Conservation (phyloP, 2,329 filamentous ascomycete species). For the Sclerotinia nivalis region DNA sequence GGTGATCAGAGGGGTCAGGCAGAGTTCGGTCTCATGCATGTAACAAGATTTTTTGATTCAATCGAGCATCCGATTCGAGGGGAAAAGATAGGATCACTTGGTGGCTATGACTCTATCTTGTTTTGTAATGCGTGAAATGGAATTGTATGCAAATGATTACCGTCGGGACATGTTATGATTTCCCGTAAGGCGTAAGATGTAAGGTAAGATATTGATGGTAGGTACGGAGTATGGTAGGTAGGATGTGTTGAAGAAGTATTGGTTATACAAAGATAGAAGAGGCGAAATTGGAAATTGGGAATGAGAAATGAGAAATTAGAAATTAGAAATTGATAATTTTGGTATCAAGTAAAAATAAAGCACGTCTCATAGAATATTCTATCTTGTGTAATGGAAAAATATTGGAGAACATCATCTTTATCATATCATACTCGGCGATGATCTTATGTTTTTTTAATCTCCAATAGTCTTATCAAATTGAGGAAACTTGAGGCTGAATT, state of each 20-base stretch:
- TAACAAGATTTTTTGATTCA: slow-evolving; percentile 17
- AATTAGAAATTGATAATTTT: too few relatives aligned
- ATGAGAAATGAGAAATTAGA: neutral
- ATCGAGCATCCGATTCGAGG: slow-evolving; percentile 30
- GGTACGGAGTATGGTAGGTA: neutral
- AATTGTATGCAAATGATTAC: neutral
- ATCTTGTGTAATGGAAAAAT: slow-evolving; percentile 3
- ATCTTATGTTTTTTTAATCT: neutral
- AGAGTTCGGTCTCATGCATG: slow-evolving; percentile 16
- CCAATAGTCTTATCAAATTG: neutral
- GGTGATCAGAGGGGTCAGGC: slow-evolving; percentile 21
- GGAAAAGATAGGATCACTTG: slow-evolving; percentile 22
- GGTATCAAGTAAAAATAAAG: slow-evolving; percentile 33
- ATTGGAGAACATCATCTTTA: neutral
- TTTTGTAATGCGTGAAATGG: slow-evolving; percentile 12
- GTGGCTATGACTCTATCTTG: slow-evolving; percentile 17
- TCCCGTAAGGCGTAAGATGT: neutral
- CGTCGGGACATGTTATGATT: neutral
- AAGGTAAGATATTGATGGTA: neutral
- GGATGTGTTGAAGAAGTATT: slow-evolving; percentile 38
- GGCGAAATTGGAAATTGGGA: slow-evolving; percentile 5
- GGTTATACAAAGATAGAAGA: slow-evolving; percentile 25
- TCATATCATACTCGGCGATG: neutral
- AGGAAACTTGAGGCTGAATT: neutral
- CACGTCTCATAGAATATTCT: slow-evolving; percentile 30